Percentiles rank a stretch among this genome's conserved stretches.
Evolutionary conservation across 2,329 filamentous ascomycete genomes (phyloP).

Genomic region (Colletotrichum cereale): DNA sequence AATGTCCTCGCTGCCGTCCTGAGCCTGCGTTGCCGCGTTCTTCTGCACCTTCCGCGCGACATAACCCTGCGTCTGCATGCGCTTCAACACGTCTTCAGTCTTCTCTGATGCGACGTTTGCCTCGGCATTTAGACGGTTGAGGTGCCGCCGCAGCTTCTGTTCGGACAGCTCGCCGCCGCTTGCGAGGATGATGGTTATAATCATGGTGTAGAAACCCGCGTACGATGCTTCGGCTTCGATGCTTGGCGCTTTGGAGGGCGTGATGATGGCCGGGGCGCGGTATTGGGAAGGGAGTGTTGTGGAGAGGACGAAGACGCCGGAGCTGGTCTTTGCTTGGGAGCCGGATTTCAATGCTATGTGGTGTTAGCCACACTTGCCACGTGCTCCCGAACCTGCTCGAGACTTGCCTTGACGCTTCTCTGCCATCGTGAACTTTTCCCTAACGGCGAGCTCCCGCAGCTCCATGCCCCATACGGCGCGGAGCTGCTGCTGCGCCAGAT

Average conservation of each 20-base stretch:
- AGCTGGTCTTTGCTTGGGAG: conserved; percentile 66
- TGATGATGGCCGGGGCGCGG: conserved; percentile 74
- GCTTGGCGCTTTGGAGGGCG: conserved; percentile 75
- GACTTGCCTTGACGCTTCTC: conserved; percentile 79
- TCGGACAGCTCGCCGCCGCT: conserved; percentile 81
- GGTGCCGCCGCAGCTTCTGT: conserved; percentile 80
- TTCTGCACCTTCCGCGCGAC: conserved; percentile 80
- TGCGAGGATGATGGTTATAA: conserved; percentile 82
- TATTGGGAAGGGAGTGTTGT: conserved; percentile 78
- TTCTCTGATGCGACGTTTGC: conserved; percentile 80
- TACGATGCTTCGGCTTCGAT: conserved; percentile 81
- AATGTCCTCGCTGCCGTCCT: conserved; percentile 79
- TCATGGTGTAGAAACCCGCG: conserved; percentile 81
- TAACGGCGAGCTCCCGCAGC: conserved; percentile 83
- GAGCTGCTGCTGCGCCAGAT: conserved; percentile 79
- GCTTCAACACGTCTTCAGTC: conserved; percentile 80
- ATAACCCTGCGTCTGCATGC: conserved; percentile 86
- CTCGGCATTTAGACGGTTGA: conserved; percentile 81
- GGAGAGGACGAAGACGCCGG: conserved; percentile 82
- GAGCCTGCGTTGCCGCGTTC: conserved; percentile 55
- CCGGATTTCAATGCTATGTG: conserved; percentile 57
- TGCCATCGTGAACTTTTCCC: conserved; percentile 84
- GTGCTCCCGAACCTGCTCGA: neutral
- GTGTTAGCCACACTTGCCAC: neutral
- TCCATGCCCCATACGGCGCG: conserved; percentile 89